Evolutionary conservation across 2,329 filamentous ascomycete species (phyloP).

Genomic region (Cadophora malorum): DNA sequence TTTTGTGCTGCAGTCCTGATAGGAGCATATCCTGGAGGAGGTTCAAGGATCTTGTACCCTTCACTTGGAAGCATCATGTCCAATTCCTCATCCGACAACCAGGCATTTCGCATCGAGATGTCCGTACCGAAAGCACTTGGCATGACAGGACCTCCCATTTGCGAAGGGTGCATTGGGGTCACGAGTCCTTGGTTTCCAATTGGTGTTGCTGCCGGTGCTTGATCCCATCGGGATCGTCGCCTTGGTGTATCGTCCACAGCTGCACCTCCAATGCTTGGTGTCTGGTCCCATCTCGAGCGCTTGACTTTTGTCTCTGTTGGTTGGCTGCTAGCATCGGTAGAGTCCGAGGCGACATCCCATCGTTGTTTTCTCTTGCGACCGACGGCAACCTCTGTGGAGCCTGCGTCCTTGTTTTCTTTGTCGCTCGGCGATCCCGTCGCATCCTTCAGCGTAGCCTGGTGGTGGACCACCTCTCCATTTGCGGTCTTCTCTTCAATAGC

Average conservation of each 20-base stretch:
- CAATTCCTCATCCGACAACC: constrained; percentile 91
- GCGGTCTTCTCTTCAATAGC: constrained; percentile 76
- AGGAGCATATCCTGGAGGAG: constrained; percentile 90
- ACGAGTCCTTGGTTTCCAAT: constrained; percentile 76
- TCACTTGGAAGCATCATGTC: constrained; percentile 89
- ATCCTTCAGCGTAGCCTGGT: constrained; percentile 74
- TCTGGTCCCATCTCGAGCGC: constrained; percentile 87
- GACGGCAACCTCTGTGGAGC: constrained; percentile 67
- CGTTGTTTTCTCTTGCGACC: constrained; percentile 89
- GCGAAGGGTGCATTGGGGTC: constrained; percentile 78
- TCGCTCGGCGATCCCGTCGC: constrained; percentile 57
- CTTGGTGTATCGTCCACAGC: constrained; percentile 66
- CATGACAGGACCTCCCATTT: constrained; percentile 56
- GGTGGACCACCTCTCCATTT: constrained; percentile 64
- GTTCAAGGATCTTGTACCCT: constrained; percentile 90
- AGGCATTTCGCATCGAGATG: constrained; percentile 77
- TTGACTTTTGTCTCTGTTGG: constrained; percentile 62
- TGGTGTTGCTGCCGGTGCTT: constrained; percentile 82
- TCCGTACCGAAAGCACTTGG: constrained; percentile 80
- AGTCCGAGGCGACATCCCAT: constrained; percentile 81
- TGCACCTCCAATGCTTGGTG: constrained; percentile 64
- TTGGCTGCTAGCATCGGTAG: constrained; percentile 57
- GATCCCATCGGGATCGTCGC: constrained; percentile 89
- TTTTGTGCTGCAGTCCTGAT: constrained; percentile 79
- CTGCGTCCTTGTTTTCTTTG: constrained; percentile 76